Conservation (phyloP, 768 basidiomycete genomes). For the Roridomyces roridus region DNA sequence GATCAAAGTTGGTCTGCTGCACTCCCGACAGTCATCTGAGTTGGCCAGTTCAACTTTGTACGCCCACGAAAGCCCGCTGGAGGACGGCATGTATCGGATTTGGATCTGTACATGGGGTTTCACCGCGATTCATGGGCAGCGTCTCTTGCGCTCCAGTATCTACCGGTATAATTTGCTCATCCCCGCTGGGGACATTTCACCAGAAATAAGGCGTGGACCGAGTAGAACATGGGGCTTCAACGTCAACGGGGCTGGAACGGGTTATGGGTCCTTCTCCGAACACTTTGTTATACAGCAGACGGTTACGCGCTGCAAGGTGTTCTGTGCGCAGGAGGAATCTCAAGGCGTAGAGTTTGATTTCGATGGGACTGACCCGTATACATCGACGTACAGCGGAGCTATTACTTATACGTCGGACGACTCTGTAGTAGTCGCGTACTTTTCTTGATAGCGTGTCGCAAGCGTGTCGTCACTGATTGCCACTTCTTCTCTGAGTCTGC, state of each 20-base stretch:
- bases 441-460: no score
- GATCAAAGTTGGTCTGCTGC: no score
- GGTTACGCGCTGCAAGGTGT: neutral
- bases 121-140: neutral
- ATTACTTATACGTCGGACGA: neutral
- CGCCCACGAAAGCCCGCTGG: conserved; percentile 5
- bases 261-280: no score
- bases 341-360: neutral
- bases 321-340: neutral
- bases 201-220: no score
- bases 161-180: neutral
- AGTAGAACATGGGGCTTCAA: no score
- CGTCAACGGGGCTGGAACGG: no score
- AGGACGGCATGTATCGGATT: conserved; percentile 2
- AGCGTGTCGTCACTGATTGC: no score
- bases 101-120: neutral
- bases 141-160: no score
- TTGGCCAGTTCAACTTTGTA: neutral
- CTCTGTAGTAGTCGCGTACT: neutral
- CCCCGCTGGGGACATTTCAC: no score
- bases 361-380: neutral
- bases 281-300: no score
- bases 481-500: neutral
- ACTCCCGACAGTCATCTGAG: neutral
- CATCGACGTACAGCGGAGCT: conserved; percentile 14